Evolutionary conservation across 805 yeast species (phyloP).

Genomic region (Kazachstania psychrophila): DNA sequence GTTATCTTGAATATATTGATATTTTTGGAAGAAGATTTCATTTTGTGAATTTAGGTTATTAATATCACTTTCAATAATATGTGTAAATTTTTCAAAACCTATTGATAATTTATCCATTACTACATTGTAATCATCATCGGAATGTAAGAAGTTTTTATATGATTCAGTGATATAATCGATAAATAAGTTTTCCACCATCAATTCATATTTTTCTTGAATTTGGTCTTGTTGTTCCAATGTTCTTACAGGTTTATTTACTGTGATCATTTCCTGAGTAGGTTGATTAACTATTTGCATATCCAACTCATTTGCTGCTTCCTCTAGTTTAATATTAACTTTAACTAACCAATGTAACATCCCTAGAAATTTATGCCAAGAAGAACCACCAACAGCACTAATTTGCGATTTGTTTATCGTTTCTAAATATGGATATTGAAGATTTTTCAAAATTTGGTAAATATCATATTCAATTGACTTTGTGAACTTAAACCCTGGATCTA

Average conservation of each 20-base stretch:
- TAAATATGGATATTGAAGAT: slow-evolving; percentile 67
- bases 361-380: slow-evolving; percentile 73
- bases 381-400: slow-evolving; percentile 85
- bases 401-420: slow-evolving; percentile 77
- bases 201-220: slow-evolving; percentile 29
- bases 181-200: slow-evolving; percentile 37
- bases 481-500: slow-evolving; percentile 74
- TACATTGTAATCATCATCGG: slow-evolving; percentile 52
- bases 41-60: slow-evolving; percentile 35
- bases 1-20: slow-evolving; percentile 36
- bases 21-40: slow-evolving; percentile 32
- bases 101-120: slow-evolving; percentile 46
- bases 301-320: slow-evolving; percentile 21
- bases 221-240: slow-evolving; percentile 26
- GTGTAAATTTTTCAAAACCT: slow-evolving; percentile 45
- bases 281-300: slow-evolving; percentile 17
- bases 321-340: slow-evolving; percentile 41
- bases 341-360: slow-evolving; percentile 82
- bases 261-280: slow-evolving; percentile 26
- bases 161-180: slow-evolving; percentile 55
- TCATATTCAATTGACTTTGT: slow-evolving; percentile 65
- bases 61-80: slow-evolving; percentile 41
- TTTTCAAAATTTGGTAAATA: slow-evolving; percentile 55
- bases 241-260: slow-evolving; percentile 17
- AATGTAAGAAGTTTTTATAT: slow-evolving; percentile 56